Base-by-base conservation (phyloP, 2,329 filamentous ascomycete genomes). In the Acrocalymma vagum region DNA sequence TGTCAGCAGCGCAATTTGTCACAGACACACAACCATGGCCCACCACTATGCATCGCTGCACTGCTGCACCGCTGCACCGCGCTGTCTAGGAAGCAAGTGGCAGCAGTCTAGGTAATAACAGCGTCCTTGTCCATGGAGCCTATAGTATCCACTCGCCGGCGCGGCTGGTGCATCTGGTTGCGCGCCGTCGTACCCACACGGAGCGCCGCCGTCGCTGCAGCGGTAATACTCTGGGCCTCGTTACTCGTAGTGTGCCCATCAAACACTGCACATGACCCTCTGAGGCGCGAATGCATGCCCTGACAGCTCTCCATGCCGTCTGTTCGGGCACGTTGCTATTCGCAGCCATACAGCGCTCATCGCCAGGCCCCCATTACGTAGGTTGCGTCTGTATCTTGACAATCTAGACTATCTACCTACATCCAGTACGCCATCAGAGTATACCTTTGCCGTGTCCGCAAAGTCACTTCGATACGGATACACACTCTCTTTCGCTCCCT, bases 251-350 rank as follows among this genome's bases (percentile, higher is more conserved):
- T n/a, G n/a, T n/a, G n/a, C n/a, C n/a, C n/a, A n/a, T n/a, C n/a
- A n/a, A n/a, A n/a, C n/a, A n/a, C n/a, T n/a, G 53, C 63, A 66
- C 59, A 53, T 67, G 63, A 67, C 63, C 61, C 40, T 51, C 36
- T 21, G 30, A 48, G 51, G 49, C 34, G 48, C 51, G 44, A 46
- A 20, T 18, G 32, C 42, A 51, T 38, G 40, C 54, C 62, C 60
- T 58, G 50, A 51, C 53, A 51, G 44, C 45, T 37, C 48, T 31
- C 48, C 42, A 42, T 45, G 48, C 40, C n/a, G n/a, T n/a, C n/a
- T n/a, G n/a, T 40, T 45, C 26, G 48, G 43, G 38, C 41, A 32
- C 37, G 13, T 42, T 29, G 29, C 28, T 34, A 15, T 11, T 30
- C 28, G 17, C 49, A 48, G 55, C 61, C 55, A 63, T 57, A 53